phyloP scores from a whole-genome alignment of 371 early-diverging fungal genomes.

The Mortierella sp. region DNA sequence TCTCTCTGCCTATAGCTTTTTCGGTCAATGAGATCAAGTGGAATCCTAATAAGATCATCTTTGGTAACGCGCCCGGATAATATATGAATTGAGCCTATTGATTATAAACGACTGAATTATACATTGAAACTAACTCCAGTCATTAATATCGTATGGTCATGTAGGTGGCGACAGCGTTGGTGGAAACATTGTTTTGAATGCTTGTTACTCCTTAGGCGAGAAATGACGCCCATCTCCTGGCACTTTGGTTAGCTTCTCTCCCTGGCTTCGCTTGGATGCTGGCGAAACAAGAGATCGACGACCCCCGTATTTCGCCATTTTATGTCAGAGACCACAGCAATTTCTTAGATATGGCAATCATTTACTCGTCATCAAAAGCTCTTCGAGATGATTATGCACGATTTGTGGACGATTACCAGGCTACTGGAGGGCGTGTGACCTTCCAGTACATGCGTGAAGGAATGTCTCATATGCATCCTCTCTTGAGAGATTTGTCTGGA shows the following conservation, averaged over 20 bases:
- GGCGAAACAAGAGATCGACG: conserved; percentile 25
- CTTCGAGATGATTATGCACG: conserved; percentile 47
- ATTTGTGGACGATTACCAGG: conserved; percentile 49
- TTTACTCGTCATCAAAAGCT: conserved; percentile 41
- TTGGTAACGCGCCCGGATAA: conserved; percentile 16
- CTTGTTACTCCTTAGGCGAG: conserved; percentile 43
- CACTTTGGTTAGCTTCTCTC: conserved; percentile 45
- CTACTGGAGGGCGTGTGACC: conserved; percentile 43
- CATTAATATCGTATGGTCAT: background rate
- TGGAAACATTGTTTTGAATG: conserved; percentile 42
- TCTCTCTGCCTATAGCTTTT: conserved; percentile 51
- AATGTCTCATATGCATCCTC: conserved; percentile 40
- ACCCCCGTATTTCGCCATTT: conserved; percentile 51
- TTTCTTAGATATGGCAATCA: conserved; percentile 47
- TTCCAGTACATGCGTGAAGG: conserved; percentile 55
- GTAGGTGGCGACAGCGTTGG: conserved; percentile 48
- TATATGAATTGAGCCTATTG: background rate
- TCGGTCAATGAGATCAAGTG: conserved; percentile 51
- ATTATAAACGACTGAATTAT: background rate
- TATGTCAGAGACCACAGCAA: conserved; percentile 52
- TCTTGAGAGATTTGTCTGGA: conserved; percentile 42
- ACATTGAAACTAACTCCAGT: background rate
- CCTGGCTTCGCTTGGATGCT: conserved; percentile 54
- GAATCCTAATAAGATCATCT: conserved; percentile 55
- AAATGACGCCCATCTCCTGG: conserved; percentile 42